Evolutionary conservation across 2,329 filamentous ascomycete species (phyloP), one percentile per base, ranked within the genome.

Genomic region (Microdochium bolleyi): DNA sequence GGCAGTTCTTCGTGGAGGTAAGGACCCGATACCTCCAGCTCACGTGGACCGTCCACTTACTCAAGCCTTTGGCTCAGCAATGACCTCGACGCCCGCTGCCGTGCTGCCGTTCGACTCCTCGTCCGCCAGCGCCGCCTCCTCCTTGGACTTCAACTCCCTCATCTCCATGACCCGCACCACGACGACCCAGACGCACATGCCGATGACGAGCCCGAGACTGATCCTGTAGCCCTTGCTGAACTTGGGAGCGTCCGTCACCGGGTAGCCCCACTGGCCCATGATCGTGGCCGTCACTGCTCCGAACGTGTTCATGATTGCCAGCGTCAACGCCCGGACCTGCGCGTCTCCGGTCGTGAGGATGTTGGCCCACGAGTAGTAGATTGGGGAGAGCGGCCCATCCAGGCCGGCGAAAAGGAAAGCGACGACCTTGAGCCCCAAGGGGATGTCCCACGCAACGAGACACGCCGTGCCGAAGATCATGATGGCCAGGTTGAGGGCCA

Each of bases 281-380:
- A 66, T 54, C 2, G 61, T 65, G 16, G 61, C 60, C 57, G 21
- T 64, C 66, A 19, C 67, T 58, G 9, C 57, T 0, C 65, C 64
- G 1, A 67, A 66, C 48, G 65, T 66, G 0, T 68, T 68, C 3
- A 64, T 68, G 7, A 68, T 66, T 1, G 61, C 59, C 32, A 65
- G 71, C 0, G 67, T 67, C 13, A 72, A 52, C 19, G 72, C 60
- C 57, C 68, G 70, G 13, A 70, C 60, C 51, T 70, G 67, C 41
- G 59, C 57, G 55, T 70, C 67, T 4, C 62, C 62, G 1, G 61
- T 54, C 34, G 64, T 67, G 19, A 67, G 52, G 48, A 66, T 64
- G 53, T 68, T 69, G n/a, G 66, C 66, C 66, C 67, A 69, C 3
- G 62, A 54, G 53, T 64, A 64, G 54, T 64, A 68, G 11, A 70